phyloP scores from a whole-genome alignment of 768 basidiomycete genomes.

The Tulasnella sp. region DNA sequence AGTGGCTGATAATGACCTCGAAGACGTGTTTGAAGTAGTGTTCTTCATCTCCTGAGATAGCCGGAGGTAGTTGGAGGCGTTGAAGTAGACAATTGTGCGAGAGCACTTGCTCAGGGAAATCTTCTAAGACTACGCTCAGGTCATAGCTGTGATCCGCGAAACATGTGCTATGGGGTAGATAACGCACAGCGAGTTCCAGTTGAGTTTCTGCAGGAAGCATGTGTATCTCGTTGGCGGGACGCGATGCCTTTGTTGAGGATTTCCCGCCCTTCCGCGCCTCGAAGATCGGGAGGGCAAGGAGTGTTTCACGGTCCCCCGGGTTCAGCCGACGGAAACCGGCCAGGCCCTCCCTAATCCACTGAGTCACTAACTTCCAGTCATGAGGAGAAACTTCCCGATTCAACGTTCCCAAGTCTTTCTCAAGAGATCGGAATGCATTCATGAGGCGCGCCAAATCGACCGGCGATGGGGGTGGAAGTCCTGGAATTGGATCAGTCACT shows the following conservation, averaged over 20 bases:
- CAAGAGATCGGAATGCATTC: neutral
- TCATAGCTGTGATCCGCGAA: neutral
- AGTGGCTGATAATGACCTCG: neutral
- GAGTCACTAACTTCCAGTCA: neutral
- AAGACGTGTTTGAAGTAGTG: neutral
- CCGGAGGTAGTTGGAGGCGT: neutral
- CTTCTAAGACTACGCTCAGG: neutral
- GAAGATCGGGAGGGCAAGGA: neutral
- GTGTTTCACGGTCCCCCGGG: neutral
- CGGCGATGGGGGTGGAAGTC: neutral
- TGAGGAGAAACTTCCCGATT: neutral
- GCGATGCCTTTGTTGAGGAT: neutral
- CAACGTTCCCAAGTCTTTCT: neutral
- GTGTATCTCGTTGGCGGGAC: neutral
- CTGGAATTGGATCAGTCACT: neutral
- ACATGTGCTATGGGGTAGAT: neutral
- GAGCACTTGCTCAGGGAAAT: neutral
- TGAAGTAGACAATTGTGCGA: neutral
- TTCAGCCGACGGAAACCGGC: neutral
- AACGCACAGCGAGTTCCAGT: neutral
- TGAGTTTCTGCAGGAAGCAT: neutral
- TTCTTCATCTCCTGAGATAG: neutral
- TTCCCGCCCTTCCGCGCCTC: neutral
- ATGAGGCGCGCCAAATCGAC: neutral
- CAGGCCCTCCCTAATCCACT: neutral